These are phyloP conservation scores for Wickerhamomyces canadensis DNA, from an alignment of 805 yeast species.

Conservation along the genomic window DNA sequence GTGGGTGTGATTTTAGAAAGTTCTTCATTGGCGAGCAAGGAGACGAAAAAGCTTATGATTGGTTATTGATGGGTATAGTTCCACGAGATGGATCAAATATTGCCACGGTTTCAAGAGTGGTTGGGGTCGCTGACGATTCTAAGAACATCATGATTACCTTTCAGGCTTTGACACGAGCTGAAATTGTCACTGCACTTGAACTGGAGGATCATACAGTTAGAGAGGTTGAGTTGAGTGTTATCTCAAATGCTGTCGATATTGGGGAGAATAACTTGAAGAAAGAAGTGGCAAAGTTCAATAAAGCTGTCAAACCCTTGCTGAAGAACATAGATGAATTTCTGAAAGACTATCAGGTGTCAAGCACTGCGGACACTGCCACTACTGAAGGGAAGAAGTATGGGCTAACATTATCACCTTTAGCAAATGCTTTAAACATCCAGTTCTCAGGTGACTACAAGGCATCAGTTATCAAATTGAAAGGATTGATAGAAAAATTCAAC, in stretches of 20 bases:
- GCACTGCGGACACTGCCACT: conserved; percentile 18
- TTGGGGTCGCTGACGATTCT: conserved; percentile 41
- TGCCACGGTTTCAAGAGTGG: conserved; percentile 36
- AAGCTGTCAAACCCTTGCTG: conserved; percentile 9
- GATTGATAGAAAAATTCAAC: conserved; percentile 26
- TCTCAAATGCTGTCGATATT: conserved; percentile 16
- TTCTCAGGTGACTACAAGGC: conserved; percentile 42
- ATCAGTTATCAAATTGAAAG: conserved; percentile 38
- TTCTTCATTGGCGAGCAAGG: conserved; percentile 18
- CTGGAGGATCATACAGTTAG: conserved; percentile 13
- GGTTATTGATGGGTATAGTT: conserved; percentile 21
- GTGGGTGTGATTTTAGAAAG: conserved; percentile 15
- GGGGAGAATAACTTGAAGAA: conserved; percentile 6
- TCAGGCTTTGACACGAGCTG: conserved; percentile 39
- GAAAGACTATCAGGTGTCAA: conserved; percentile 28
- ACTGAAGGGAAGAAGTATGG: conserved; percentile 25
- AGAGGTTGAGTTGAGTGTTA: conserved; percentile 11
- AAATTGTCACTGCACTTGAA: conserved; percentile 14
- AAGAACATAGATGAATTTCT: conserved; percentile 31
- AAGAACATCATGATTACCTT: conserved; percentile 40
- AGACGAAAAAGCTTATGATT: conserved; percentile 19
- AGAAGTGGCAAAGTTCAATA: conserved; percentile 12
- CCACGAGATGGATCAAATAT: conserved; percentile 26
- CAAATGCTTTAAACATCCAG: conserved; percentile 52
- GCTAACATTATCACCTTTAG: conserved; percentile 52